phyloP scores from a whole-genome alignment of 352 stramenopile species.

The Peronosclerospora sorghi region DNA sequence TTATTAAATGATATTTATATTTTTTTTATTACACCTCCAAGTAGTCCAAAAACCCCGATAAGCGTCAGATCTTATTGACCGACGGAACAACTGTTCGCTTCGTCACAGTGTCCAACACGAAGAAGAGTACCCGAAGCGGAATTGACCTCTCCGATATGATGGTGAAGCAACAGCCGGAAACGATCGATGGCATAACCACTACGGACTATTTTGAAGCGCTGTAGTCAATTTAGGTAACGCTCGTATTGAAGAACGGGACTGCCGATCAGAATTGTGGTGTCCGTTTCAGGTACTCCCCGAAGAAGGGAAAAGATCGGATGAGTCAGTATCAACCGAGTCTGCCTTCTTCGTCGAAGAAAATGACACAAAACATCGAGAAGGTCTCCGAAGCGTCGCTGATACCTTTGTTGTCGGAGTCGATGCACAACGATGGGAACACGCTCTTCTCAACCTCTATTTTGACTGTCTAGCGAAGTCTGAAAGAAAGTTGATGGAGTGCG shows the following conservation, averaged over 20 bases:
- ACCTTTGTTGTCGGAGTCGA: no score
- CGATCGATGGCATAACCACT: neutral
- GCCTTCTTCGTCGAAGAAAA: no score
- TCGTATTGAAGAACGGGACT: neutral
- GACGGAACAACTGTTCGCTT: neutral
- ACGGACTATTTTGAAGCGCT: neutral
- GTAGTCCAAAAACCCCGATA: neutral
- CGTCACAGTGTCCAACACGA: neutral
- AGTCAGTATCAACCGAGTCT: neutral
- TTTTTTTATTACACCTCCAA: neutral
- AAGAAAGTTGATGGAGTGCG: no score
- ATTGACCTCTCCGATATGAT: neutral
- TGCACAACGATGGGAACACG: no score
- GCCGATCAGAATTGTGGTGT: neutral
- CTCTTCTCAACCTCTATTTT: no score
- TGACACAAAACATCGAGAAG: neutral
- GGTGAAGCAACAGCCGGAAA: neutral
- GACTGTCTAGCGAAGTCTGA: no score
- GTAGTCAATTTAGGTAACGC: neutral
- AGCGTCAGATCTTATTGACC: neutral
- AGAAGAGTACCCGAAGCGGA: neutral
- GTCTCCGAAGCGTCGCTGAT: neutral
- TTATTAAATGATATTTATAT: no score
- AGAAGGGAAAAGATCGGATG: neutral
- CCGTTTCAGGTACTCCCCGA: neutral